These are phyloP conservation scores for Evernia prunastri DNA, from an alignment of 495 filamentous ascomycete species.

Conservation along the genomic window DNA sequence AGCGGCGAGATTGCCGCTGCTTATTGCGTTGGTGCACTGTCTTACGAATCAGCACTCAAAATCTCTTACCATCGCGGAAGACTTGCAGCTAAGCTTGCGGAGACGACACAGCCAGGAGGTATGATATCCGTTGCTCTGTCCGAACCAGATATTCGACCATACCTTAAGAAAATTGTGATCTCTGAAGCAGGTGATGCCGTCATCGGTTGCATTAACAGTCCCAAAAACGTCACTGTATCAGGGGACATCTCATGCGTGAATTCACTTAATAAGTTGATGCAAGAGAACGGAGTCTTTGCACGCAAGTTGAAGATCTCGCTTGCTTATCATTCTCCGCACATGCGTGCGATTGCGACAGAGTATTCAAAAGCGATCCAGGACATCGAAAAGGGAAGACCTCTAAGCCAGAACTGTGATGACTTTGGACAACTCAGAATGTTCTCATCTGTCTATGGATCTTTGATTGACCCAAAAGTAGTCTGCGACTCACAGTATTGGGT, in stretches of 20 bases:
- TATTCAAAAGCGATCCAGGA: slow-evolving; percentile 33
- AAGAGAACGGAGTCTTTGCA: slow-evolving; percentile 5
- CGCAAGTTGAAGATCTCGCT: slow-evolving; percentile 9
- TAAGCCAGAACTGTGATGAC: too few species aligned
- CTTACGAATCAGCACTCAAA: background rate
- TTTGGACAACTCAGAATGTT: too few species aligned
- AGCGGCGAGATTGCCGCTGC: slow-evolving; percentile 41
- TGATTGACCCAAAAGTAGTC: too few species aligned
- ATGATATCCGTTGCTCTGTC: slow-evolving; percentile 17
- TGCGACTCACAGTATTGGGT: too few species aligned
- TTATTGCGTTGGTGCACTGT: slow-evolving; percentile 30
- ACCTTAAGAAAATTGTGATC: too few species aligned
- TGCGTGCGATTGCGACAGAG: slow-evolving; percentile 31
- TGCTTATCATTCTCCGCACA: slow-evolving; percentile 41
- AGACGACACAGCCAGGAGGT: background rate
- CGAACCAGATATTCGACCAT: background rate
- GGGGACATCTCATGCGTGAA: slow-evolving; percentile 24
- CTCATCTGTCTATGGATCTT: too few species aligned
- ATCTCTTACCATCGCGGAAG: slow-evolving; percentile 35
- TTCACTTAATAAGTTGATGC: slow-evolving; percentile 9
- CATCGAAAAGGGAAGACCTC: too few species aligned
- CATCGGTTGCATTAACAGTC: slow-evolving; percentile 34
- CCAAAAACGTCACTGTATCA: slow-evolving; percentile 28
- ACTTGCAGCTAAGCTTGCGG: background rate
- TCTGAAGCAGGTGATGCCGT: background rate